phyloP scores from a whole-genome alignment of 192 early-diverging fungal genomes.

The Dissophora globulifera region DNA sequence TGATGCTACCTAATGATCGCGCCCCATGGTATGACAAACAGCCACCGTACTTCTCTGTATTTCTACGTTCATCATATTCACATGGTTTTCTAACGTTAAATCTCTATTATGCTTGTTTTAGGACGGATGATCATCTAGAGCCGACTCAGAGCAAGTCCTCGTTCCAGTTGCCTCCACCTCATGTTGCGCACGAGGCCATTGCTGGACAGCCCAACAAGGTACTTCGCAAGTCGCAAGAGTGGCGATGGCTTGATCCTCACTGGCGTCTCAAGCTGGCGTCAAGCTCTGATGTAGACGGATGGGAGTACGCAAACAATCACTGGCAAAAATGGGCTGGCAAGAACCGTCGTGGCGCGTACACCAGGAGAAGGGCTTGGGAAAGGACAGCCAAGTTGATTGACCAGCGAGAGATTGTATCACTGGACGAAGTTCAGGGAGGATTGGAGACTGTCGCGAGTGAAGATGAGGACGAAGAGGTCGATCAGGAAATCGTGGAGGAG shows the following conservation, averaged over 20 bases:
- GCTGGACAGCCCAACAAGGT: constrained; percentile 50
- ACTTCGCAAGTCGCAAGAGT: constrained; percentile 60
- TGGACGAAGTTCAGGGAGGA: constrained; percentile 35
- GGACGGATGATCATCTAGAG: constrained; percentile 64
- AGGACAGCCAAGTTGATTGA: constrained; percentile 61
- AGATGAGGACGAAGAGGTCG: constrained; percentile 16
- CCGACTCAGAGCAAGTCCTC: constrained; percentile 58
- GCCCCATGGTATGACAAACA: constrained; percentile 62
- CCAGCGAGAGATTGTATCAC: constrained; percentile 39
- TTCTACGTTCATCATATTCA: no score
- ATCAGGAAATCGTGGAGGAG: constrained; percentile 14
- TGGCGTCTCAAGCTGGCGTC: constrained; percentile 62
- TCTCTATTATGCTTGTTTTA: no score
- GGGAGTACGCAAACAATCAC: constrained; percentile 66
- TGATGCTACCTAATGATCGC: constrained; percentile 66
- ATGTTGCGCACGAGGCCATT: constrained; percentile 36
- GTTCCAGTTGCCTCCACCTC: constrained; percentile 57
- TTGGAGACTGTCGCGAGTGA: constrained; percentile 4
- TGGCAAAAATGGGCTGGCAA: constrained; percentile 61
- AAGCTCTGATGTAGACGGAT: constrained; percentile 58
- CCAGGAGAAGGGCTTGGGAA: constrained; percentile 64
- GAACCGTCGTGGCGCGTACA: constrained; percentile 60
- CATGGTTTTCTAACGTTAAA: no score
- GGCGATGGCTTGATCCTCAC: constrained; percentile 62
- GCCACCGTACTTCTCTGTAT: no score